Conservation (phyloP, 176 grass and related monocot genomes). For the Avena sativa region DNA sequence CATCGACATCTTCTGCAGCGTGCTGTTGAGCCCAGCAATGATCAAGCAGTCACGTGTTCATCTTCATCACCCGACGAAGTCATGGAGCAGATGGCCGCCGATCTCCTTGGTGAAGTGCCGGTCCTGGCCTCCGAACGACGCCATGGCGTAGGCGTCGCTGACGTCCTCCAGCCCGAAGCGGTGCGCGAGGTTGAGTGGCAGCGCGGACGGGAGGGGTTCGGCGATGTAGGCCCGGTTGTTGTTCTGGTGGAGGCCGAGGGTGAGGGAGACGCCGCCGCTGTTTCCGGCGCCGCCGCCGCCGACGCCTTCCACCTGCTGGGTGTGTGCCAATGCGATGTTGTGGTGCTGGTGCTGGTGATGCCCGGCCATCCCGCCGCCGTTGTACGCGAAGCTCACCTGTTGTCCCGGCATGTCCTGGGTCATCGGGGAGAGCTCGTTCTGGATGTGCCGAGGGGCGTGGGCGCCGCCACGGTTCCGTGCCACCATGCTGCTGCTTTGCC, state of each 20-base stretch:
- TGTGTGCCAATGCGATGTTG: constrained; percentile 16
- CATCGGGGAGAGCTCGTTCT: constrained; percentile 62
- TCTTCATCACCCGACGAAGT: constrained; percentile 76
- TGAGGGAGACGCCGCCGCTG: constrained; percentile 66
- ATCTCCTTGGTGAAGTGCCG: constrained; percentile 83
- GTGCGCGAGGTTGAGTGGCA: constrained; percentile 71
- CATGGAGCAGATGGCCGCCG: constrained; percentile 77
- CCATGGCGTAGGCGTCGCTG: constrained; percentile 71
- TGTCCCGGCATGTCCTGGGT: constrained; percentile 52
- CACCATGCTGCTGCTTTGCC: constrained; percentile 52
- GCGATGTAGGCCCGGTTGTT: constrained; percentile 65
- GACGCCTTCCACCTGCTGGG: constrained; percentile 39
- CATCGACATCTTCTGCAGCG: not conserved
- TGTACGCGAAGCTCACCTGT: constrained; percentile 68
- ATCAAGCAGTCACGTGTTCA: not conserved
- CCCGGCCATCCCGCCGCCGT: constrained; percentile 24
- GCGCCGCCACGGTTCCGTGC: constrained; percentile 38
- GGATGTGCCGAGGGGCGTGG: constrained; percentile 42
- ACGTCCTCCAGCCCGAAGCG: constrained; percentile 89
- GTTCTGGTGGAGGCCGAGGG: constrained; percentile 93
- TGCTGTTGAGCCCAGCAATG: not conserved
- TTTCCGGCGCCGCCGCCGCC: not conserved
- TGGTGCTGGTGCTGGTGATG: constrained; percentile 37
- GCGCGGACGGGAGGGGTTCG: constrained; percentile 61
- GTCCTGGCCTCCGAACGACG: constrained; percentile 70